A percentile compares a stretch with the other conserved stretches of the same genome.
These are phyloP conservation scores for Collybia sordida DNA, from an alignment of 768 basidiomycete genomes.

Conservation along the genomic window DNA sequence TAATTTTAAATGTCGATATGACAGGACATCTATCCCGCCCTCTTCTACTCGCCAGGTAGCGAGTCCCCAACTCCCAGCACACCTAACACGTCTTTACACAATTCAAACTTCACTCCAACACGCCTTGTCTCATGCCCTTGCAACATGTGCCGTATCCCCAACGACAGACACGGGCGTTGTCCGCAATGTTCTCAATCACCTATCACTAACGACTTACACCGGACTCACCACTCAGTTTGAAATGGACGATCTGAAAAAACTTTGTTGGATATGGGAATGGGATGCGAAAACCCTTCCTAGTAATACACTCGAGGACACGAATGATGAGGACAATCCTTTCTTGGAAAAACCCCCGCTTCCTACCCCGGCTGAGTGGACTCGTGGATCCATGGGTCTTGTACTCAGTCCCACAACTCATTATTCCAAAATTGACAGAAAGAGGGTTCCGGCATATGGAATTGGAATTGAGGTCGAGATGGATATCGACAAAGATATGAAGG, in stretches of 20 bases:
- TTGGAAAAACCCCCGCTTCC: constrained; percentile 39
- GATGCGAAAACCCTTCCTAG: constrained; percentile 47
- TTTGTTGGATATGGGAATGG: constrained; percentile 94
- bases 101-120: constrained; percentile 75
- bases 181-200: constrained; percentile 75
- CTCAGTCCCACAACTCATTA: constrained; percentile 73
- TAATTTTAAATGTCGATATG: constrained; percentile 4
- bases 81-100: constrained; percentile 59
- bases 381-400: constrained; percentile 79
- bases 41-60: constrained; percentile 37
- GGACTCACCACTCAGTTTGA: constrained; percentile 66
- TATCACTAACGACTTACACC: constrained; percentile 67
- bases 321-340: constrained; percentile 75
- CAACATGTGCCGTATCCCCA: constrained; percentile 78
- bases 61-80: constrained; percentile 43
- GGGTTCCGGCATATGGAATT: constrained; percentile 79
- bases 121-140: constrained; percentile 82
- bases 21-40: constrained; percentile 57
- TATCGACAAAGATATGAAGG: constrained; percentile 75
- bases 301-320: constrained; percentile 4
- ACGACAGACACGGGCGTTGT: constrained; percentile 73
- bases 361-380: constrained; percentile 66
- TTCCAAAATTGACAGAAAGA: constrained; percentile 61
- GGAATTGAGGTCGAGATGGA: constrained; percentile 88
- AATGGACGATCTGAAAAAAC: constrained; percentile 66